A percentile compares a stretch with the other conserved stretches of the same genome.
Conservation (phyloP, 768 basidiomycete genomes). For the Macrolepiota fuliginosa region DNA sequence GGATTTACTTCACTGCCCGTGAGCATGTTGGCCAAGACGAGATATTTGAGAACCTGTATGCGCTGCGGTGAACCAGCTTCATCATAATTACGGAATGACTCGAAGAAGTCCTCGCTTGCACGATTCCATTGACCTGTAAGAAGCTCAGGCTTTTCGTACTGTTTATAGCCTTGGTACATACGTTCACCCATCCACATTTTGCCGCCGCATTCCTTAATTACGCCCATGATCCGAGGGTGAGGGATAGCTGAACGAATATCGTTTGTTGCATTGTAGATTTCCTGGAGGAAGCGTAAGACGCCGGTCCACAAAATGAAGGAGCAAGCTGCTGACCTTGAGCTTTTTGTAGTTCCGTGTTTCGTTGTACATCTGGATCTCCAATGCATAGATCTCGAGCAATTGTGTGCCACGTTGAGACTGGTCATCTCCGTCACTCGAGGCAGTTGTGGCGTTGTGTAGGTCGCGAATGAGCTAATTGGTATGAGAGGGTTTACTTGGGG, state of each 20-base stretch:
- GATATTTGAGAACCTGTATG: slow-evolving; percentile 97
- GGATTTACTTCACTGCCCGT: slow-evolving; percentile 99
- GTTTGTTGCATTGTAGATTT: slow-evolving; percentile 95
- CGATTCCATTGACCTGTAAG: slow-evolving; percentile 90
- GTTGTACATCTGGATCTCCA: slow-evolving; percentile 99
- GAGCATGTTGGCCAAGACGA: slow-evolving; percentile 97
- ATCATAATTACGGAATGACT: slow-evolving; percentile 98
- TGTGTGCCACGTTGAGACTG: slow-evolving; percentile 94
- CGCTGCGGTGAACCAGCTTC: slow-evolving; percentile 96
- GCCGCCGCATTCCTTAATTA: slow-evolving; percentile 98
- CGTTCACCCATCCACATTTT: slow-evolving; percentile 99
- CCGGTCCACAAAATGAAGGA: neutral
- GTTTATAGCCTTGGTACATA: slow-evolving; percentile 21
- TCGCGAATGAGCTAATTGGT: slow-evolving; percentile 70
- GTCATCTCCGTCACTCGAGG: slow-evolving; percentile 64
- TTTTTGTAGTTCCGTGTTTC: slow-evolving; percentile 96
- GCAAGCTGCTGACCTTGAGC: slow-evolving; percentile 61
- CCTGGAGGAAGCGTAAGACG: slow-evolving; percentile 42
- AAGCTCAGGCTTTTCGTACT: neutral
- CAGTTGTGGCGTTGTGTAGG: slow-evolving; percentile 63
- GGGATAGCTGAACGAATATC: slow-evolving; percentile 94
- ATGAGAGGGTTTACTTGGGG: neutral
- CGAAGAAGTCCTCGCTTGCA: slow-evolving; percentile 97
- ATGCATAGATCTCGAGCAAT: slow-evolving; percentile 93
- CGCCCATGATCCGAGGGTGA: slow-evolving; percentile 97